phyloP scores from a whole-genome alignment of 306 rosid genomes.

The Rosa multiflora region DNA sequence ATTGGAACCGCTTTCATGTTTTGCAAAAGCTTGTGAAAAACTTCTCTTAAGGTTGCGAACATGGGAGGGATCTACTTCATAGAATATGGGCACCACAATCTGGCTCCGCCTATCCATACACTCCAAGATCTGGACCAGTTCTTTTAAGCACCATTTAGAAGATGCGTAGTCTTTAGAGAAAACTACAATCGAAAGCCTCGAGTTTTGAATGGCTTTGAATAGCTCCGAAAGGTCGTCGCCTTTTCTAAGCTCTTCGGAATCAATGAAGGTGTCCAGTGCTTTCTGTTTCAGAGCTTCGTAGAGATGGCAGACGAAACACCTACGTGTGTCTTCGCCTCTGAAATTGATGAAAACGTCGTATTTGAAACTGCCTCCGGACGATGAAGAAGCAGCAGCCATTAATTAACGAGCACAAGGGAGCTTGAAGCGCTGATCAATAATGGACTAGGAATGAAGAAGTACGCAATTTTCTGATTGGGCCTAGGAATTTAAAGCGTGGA shows the following conservation, averaged over 20 bases:
- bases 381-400: too few relatives aligned
- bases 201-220: background rate
- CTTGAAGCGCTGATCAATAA: too few relatives aligned
- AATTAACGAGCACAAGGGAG: too few relatives aligned
- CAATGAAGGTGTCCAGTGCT: background rate
- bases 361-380: background rate
- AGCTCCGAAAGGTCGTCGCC: background rate
- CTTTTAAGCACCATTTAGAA: slow-evolving; percentile 12
- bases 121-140: slow-evolving; percentile 7
- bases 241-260: background rate
- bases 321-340: slow-evolving; percentile 3
- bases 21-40: background rate
- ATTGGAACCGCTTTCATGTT: background rate
- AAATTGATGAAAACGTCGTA: slow-evolving; percentile 11
- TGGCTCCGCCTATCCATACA: background rate
- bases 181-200: background rate
- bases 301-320: background rate
- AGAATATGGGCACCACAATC: slow-evolving; percentile 13
- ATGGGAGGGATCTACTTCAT: background rate
- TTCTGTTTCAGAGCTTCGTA: background rate
- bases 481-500: too few relatives aligned
- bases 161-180: background rate
- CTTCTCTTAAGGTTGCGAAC: background rate
- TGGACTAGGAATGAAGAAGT: too few relatives aligned
- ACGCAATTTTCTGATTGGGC: too few relatives aligned